Conservation (phyloP, 306 rosid genomes). For the Quercus aquifolioides region DNA sequence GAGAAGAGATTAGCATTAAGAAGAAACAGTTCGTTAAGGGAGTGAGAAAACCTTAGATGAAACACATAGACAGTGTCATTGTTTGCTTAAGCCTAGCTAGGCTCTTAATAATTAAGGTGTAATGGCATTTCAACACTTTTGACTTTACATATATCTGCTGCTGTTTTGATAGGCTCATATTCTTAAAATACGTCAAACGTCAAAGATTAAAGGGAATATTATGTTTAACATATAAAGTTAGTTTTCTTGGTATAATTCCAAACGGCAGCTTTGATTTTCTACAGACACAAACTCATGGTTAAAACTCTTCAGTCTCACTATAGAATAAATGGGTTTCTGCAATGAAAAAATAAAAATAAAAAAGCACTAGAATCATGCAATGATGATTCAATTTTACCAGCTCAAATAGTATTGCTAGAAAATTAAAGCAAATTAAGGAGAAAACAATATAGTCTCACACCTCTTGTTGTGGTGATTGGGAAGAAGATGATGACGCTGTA, state of each 20-base stretch:
- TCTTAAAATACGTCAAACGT: too few species aligned
- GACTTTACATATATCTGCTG: too few species aligned
- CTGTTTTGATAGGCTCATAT: too few species aligned
- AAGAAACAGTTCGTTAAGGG: not conserved
- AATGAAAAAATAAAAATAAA: too few species aligned
- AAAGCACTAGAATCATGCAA: not conserved
- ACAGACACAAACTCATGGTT: too few species aligned
- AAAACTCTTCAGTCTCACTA: too few species aligned
- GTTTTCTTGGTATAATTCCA: too few species aligned
- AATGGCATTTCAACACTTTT: too few species aligned
- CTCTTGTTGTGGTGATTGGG: conserved; percentile 15
- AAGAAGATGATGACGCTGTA: conserved; percentile 36
- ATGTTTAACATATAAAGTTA: too few species aligned
- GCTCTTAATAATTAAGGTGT: not conserved
- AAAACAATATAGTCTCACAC: not conserved
- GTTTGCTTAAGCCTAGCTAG: not conserved
- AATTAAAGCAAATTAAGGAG: not conserved
- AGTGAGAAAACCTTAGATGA: not conserved
- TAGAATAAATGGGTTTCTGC: too few species aligned
- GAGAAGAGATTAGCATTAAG: not conserved
- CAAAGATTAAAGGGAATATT: too few species aligned
- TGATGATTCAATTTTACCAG: not conserved
- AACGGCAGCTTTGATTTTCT: too few species aligned
- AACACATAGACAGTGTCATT: not conserved
- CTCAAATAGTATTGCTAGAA: not conserved